Conservation (phyloP, 2,329 filamentous ascomycete species). For the Aspergillus floridensis region DNA sequence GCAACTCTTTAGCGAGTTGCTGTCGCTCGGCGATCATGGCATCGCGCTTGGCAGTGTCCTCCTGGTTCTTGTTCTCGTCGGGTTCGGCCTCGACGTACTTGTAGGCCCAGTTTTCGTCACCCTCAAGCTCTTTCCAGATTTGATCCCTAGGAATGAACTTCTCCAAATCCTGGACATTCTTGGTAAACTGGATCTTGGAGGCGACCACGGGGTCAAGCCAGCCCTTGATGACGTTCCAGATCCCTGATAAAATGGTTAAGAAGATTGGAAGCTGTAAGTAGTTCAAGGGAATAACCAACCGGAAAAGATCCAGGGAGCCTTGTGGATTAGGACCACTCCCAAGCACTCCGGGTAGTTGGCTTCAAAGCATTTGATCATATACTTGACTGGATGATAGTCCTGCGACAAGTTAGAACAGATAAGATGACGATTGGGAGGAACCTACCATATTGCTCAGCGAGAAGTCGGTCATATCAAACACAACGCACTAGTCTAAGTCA, state of each 20-base stretch:
- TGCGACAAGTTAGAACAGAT: constrained; percentile 28
- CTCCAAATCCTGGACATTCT: constrained; percentile 73
- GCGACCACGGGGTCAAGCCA: constrained; percentile 98
- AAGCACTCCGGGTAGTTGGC: constrained; percentile 96
- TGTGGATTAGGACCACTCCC: constrained; percentile 87
- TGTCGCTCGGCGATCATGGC: constrained; percentile 63
- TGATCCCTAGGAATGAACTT: constrained; percentile 68
- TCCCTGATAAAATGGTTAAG: constrained; percentile 52
- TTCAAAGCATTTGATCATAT: constrained; percentile 99
- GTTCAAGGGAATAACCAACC: constrained; percentile 49
- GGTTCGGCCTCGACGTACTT: constrained; percentile 71
- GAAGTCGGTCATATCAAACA: constrained; percentile 96
- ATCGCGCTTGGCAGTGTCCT: constrained; percentile 63
- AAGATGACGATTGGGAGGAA: not conserved
- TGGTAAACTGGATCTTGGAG: constrained; percentile 89
- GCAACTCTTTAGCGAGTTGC: constrained; percentile 68
- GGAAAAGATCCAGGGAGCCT: constrained; percentile 96
- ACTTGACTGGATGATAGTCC: constrained; percentile 95
- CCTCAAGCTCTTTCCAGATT: constrained; percentile 80
- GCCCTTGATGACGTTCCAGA: constrained; percentile 91
- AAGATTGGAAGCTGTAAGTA: not conserved
- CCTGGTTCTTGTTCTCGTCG: constrained; percentile 75
- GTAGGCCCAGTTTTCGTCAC: constrained; percentile 81
- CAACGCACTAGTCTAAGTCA: constrained; percentile 62
- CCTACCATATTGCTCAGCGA: constrained; percentile 88